Conservation (phyloP, 495 filamentous ascomycete genomes). For the Aspergillus egyptiacus region DNA sequence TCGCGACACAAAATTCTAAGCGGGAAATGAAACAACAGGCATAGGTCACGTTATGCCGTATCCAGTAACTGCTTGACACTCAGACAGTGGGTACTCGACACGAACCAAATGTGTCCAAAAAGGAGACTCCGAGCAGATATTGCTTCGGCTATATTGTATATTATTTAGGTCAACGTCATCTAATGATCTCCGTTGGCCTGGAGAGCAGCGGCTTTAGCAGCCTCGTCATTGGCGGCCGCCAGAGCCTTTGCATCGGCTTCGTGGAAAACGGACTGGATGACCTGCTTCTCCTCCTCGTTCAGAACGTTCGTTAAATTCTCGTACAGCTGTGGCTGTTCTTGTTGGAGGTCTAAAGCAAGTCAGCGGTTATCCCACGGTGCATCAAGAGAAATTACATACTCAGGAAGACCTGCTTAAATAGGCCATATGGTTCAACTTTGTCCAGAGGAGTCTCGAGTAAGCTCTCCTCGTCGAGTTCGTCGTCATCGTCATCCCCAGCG, state of each 20-base stretch:
- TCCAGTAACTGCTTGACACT: conserved; percentile 10
- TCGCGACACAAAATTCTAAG: conserved; percentile 23
- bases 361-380: conserved; percentile 11
- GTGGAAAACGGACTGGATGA: conserved; percentile 73
- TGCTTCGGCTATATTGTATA: conserved; percentile 5
- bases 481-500: conserved; percentile 73
- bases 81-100: conserved; percentile 1
- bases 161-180: conserved; percentile 9
- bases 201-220: conserved; percentile 32
- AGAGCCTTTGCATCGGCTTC: conserved; percentile 64
- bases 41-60: conserved; percentile 34
- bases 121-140: conserved; percentile 2
- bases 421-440: conserved; percentile 84
- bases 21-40: conserved; percentile 29
- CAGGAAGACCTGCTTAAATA: conserved; percentile 75
- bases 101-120: conserved; percentile 6
- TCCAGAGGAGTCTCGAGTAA: conserved; percentile 91
- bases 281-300: conserved; percentile 69
- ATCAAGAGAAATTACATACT: conserved; percentile 53
- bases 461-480: conserved; percentile 77
- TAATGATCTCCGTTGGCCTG: conserved; percentile 37
- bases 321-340: conserved; percentile 86
- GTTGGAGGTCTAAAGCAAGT: conserved; percentile 65
- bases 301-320: conserved; percentile 71
- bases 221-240: conserved; percentile 29